Conservation (phyloP, 2,329 filamentous ascomycete genomes). For the Clonostachys chloroleuca region DNA sequence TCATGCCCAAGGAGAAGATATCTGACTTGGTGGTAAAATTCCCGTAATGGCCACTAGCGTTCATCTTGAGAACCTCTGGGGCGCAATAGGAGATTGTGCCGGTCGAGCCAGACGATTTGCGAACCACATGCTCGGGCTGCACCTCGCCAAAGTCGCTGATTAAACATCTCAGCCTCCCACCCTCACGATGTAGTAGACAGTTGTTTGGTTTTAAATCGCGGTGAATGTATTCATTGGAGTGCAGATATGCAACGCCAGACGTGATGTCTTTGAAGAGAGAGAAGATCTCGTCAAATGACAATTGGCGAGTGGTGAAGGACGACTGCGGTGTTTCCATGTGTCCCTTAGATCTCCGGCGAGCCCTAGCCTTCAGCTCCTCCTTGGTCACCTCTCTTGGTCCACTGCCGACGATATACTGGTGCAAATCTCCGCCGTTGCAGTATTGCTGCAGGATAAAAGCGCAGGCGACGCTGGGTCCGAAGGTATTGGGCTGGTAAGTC, state of each 20-base stretch:
- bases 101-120: conserved; percentile 89
- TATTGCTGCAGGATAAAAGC: conserved; percentile 98
- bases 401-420: conserved; percentile 77
- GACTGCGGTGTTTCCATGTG: conserved; percentile 59
- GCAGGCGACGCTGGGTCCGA: conserved; percentile 88
- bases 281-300: conserved; percentile 87
- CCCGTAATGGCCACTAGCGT: conserved; percentile 64
- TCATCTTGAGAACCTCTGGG: conserved; percentile 79
- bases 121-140: conserved; percentile 73
- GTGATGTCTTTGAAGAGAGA: conserved; percentile 96
- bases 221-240: conserved; percentile 90
- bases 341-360: conserved; percentile 77
- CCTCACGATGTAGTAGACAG: conserved; percentile 79
- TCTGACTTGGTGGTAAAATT: conserved; percentile 98
- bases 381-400: conserved; percentile 62
- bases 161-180: conserved; percentile 68
- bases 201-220: conserved; percentile 95
- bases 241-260: conserved; percentile 83
- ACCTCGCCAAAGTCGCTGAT: conserved; percentile 99
- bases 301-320: conserved; percentile 29
- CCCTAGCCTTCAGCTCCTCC: conserved; percentile 83
- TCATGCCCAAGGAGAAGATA: conserved; percentile 98
- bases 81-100: conserved; percentile 98
- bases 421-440: conserved; percentile 88
- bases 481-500: conserved; percentile 76